These are phyloP conservation scores for Talaromyces marneffei DNA, from an alignment of 2,329 filamentous ascomycete genomes.

Conservation along the genomic window DNA sequence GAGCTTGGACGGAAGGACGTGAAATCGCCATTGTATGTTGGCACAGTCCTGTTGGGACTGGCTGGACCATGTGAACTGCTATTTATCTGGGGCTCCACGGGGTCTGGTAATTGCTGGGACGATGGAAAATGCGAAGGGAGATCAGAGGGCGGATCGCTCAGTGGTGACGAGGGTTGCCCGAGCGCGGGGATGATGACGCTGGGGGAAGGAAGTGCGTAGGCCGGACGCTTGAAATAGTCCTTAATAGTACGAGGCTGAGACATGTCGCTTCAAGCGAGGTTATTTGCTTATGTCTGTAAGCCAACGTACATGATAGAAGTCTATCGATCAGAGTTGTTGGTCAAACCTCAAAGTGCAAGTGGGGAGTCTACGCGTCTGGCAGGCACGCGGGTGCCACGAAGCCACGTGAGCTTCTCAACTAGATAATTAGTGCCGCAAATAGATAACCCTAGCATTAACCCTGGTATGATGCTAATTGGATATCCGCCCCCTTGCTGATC, in stretches of 20 bases:
- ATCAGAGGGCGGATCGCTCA: conserved; percentile 24
- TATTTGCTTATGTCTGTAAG: background rate
- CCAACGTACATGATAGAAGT: background rate
- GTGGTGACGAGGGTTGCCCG: conserved; percentile 22
- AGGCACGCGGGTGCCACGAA: conserved; percentile 1
- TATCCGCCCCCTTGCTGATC: too few relatives aligned
- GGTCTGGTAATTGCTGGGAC: conserved; percentile 17
- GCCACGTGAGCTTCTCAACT: background rate
- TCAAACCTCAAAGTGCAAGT: too few relatives aligned
- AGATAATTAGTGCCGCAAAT: background rate
- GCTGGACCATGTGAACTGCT: conserved; percentile 16
- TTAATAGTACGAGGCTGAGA: conserved; percentile 33
- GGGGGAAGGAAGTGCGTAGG: conserved; percentile 16
- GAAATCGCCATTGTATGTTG: conserved; percentile 20
- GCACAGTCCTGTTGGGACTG: conserved; percentile 3
- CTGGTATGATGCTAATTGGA: background rate
- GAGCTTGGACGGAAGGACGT: conserved; percentile 16
- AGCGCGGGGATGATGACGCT: conserved; percentile 13
- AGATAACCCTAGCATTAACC: background rate
- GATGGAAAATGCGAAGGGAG: conserved; percentile 17
- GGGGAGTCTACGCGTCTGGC: background rate
- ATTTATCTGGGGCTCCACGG: conserved; percentile 16
- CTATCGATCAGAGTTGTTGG: background rate
- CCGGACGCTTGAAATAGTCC: conserved; percentile 44
- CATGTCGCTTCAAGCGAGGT: conserved; percentile 18